phyloP scores from a whole-genome alignment of 805 yeast genomes.

The Diddensiella caesifluorescens region DNA sequence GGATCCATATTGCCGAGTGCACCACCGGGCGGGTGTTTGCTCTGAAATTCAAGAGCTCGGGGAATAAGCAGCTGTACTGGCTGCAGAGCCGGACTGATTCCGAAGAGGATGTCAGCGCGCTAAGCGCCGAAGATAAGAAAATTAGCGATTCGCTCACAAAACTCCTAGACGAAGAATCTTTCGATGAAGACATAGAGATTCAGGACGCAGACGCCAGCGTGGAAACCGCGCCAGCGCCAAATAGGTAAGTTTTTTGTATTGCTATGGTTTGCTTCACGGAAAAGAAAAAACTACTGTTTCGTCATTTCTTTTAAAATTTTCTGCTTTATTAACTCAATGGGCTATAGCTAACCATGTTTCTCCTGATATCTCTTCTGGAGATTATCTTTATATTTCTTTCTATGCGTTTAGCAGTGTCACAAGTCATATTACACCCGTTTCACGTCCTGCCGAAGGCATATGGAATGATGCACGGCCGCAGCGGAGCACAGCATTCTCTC shows the following conservation, averaged over 20 bases:
- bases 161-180: slow-evolving; percentile 39
- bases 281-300: too few species aligned
- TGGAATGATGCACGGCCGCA: not conserved
- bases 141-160: slow-evolving; percentile 45
- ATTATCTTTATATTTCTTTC: too few species aligned
- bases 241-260: slow-evolving; percentile 1
- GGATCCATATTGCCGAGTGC: slow-evolving; percentile 65
- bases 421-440: slow-evolving; percentile 1
- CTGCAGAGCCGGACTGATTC: slow-evolving; percentile 65
- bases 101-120: slow-evolving; percentile 46
- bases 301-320: too few species aligned
- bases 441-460: not conserved
- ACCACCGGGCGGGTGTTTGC: slow-evolving; percentile 73
- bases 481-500: not conserved
- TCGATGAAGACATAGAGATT: slow-evolving; percentile 16
- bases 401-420: too few species aligned
- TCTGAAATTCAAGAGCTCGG: slow-evolving; percentile 57
- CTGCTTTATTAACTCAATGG: too few species aligned
- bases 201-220: slow-evolving; percentile 18
- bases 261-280: too few species aligned
- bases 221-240: slow-evolving; percentile 3
- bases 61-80: slow-evolving; percentile 59
- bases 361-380: too few species aligned
- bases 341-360: too few species aligned
- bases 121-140: slow-evolving; percentile 54